phyloP scores from a whole-genome alignment of 129 eudicot genomes.

The Pulicaria dysenterica region DNA sequence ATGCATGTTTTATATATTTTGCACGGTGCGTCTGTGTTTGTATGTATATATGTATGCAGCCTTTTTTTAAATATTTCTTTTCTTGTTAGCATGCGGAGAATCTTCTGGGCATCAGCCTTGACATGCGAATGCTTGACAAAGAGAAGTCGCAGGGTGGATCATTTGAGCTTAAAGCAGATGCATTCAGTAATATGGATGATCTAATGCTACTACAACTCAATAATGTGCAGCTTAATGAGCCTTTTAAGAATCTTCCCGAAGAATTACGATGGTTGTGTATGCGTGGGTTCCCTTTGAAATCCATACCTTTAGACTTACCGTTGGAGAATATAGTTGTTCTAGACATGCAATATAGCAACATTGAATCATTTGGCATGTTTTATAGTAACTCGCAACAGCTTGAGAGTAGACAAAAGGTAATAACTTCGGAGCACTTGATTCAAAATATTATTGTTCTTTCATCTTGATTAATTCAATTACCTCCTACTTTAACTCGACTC shows the following conservation, averaged over 20 bases:
- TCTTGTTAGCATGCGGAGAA: not conserved
- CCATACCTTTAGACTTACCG: constrained; percentile 10
- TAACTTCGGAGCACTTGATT: not conserved
- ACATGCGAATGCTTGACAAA: not conserved
- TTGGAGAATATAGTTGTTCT: constrained; percentile 19
- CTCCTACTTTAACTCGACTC: not conserved
- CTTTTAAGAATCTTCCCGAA: not conserved
- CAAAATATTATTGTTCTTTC: too few species aligned
- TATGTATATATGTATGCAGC: not conserved
- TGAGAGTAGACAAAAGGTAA: not conserved
- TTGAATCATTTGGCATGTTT: constrained; percentile 9
- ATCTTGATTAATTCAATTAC: too few species aligned
- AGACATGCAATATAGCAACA: constrained; percentile 31
- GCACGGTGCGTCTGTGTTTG: too few species aligned
- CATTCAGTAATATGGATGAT: not conserved
- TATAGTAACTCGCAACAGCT: not conserved
- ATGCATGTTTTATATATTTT: not conserved
- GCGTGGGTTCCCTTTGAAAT: constrained; percentile 16
- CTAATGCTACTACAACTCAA: constrained; percentile 1
- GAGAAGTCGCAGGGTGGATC: not conserved
- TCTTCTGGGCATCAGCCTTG: not conserved
- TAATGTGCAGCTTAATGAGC: not conserved
- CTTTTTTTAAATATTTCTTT: not conserved
- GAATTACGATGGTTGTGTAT: constrained; percentile 21
- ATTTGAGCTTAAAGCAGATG: not conserved